These are phyloP conservation scores for Rosa chinensis DNA, from an alignment of 306 rosid genomes.

Conservation along the genomic window DNA sequence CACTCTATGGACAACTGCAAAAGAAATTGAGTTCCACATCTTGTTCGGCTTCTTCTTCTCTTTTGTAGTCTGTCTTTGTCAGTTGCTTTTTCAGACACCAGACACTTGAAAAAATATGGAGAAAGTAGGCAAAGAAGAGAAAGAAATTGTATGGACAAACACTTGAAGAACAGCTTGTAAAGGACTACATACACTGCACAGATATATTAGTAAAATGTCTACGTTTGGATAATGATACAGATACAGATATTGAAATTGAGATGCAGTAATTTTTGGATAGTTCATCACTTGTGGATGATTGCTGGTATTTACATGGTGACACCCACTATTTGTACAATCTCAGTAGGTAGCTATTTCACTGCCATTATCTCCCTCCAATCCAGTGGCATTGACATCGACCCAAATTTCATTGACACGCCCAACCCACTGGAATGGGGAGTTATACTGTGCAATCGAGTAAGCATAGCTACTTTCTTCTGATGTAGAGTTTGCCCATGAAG, in stretches of 20 bases:
- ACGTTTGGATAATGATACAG: not conserved
- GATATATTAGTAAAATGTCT: not conserved
- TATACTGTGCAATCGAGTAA: conserved; percentile 78
- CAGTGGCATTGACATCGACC: conserved; percentile 58
- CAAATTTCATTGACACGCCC: conserved; percentile 76
- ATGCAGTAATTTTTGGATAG: not conserved
- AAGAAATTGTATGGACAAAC: not conserved
- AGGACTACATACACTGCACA: not conserved
- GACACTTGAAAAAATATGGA: not conserved
- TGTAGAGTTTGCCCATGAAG: conserved; percentile 63
- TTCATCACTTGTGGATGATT: not conserved
- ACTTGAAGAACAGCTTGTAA: not conserved
- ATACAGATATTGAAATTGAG: not conserved
- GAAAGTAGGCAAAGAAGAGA: not conserved
- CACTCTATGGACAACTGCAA: not conserved
- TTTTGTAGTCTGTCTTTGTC: not conserved
- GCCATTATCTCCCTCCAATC: conserved; percentile 34
- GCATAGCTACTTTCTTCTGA: conserved; percentile 38
- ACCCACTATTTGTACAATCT: not conserved
- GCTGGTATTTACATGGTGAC: not conserved
- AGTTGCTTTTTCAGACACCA: not conserved
- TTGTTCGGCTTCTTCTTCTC: not conserved
- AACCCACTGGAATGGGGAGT: conserved; percentile 45
- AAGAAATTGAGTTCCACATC: not conserved
- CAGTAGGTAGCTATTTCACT: conserved; percentile 42